phyloP scores from a whole-genome alignment of 805 yeast species.

The Lachancea sp. region DNA sequence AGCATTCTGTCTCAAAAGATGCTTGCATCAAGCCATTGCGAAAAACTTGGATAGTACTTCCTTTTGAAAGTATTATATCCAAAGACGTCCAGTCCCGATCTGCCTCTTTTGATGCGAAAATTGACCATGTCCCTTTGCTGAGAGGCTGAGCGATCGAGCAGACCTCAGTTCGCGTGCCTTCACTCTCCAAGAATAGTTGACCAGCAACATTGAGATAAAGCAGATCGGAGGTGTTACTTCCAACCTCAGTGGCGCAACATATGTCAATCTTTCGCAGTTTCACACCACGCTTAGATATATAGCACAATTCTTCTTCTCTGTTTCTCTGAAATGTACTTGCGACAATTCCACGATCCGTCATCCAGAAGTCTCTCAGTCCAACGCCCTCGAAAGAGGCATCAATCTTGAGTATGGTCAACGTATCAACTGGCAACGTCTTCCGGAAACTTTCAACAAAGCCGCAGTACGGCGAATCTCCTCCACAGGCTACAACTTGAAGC shows the following conservation, averaged over 20 bases:
- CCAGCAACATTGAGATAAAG: not conserved
- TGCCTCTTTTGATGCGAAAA: not conserved
- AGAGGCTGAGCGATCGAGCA: not conserved
- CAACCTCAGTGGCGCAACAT: not conserved
- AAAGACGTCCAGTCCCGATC: not conserved
- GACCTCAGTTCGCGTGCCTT: not conserved
- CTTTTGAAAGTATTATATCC: not conserved
- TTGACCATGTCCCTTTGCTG: not conserved
- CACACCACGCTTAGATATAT: not conserved
- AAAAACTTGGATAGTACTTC: not conserved
- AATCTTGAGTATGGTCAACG: not conserved
- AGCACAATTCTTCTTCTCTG: not conserved
- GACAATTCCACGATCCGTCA: not conserved
- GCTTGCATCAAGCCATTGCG: not conserved
- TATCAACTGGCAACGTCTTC: not conserved
- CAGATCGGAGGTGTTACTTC: not conserved
- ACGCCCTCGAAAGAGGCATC: not conserved
- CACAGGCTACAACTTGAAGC: not conserved
- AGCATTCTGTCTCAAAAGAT: not conserved
- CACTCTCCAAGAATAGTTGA: not conserved
- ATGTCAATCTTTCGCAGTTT: not conserved
- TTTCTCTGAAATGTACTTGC: not conserved
- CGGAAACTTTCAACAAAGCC: constrained; percentile 2
- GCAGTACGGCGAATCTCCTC: not conserved
- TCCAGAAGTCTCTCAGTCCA: constrained; percentile 3